phyloP scores from a whole-genome alignment of 78 protist genomes.

The Planoprotostelium fungivorum region DNA sequence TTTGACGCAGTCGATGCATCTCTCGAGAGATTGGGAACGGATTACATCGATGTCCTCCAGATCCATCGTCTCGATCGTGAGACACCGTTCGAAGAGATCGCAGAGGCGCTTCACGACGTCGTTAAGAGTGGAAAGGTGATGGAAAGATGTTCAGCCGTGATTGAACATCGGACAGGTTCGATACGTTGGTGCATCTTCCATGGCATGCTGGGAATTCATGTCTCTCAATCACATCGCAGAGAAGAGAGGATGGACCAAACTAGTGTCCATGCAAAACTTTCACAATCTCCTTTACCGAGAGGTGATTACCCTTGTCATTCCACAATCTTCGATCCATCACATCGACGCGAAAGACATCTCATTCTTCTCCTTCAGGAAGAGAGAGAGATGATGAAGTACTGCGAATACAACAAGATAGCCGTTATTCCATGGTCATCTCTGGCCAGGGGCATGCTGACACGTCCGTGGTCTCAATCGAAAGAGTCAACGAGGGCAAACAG shows the following conservation, averaged over 20 bases:
- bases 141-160: background rate
- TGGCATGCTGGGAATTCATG: slow-evolving; percentile 4
- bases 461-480: background rate
- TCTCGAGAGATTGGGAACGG: slow-evolving; percentile 16
- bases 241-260: background rate
- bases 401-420: background rate
- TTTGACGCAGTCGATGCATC: slow-evolving; percentile 26
- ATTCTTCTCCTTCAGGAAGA: slow-evolving; percentile 7
- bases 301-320: background rate
- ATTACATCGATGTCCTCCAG: slow-evolving; percentile 51
- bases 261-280: slow-evolving; percentile 6
- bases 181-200: slow-evolving; percentile 6
- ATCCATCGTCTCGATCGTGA: slow-evolving; percentile 29
- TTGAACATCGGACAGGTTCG: background rate
- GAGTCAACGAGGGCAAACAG: background rate
- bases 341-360: background rate
- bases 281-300: slow-evolving; percentile 1
- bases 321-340: too few relatives aligned
- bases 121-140: slow-evolving; percentile 33
- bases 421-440: slow-evolving; percentile 5
- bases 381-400: background rate
- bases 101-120: slow-evolving; percentile 22
- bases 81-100: slow-evolving; percentile 27
- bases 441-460: background rate
- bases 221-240: background rate